Base-by-base conservation (phyloP, 2,329 filamentous ascomycete genomes). In the Elsinoe necatrix region DNA sequence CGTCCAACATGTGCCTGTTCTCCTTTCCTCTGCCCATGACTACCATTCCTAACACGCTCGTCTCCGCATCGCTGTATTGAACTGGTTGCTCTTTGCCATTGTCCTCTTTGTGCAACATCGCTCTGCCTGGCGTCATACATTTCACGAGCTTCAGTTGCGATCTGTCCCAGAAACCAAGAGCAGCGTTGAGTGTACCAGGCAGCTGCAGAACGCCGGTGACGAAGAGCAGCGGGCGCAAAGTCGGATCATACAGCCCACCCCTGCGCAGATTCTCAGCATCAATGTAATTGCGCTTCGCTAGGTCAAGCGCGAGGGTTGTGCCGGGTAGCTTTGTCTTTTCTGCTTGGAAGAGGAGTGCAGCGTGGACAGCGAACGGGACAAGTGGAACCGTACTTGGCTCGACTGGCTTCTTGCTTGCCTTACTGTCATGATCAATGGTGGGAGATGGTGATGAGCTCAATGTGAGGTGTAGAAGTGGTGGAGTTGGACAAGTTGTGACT, bases 211-310 rank as follows among this genome's bases (percentile, higher is more conserved):
- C 75, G 16, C 73, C 67, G 27, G 73, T 67, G 5, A 77, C 68
- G 57, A 82, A 75, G 65, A 80, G 80, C 20, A 78, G 77, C 54
- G 78, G 77, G 65, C 78, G 77, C 57, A 79, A 74, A 60, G 68
- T 73, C 9, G 77, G 68, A 3, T 78, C 78, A 62, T 80, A 78
- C 23, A 78, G 73, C 59, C 73, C 76, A 12, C 77, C 77, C 59
- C 78, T 74, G 16, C 72, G 73, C 47, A 80, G 55, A 25, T 61
- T 43, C n/a, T 45, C 48, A 43, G 60, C 55, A 14, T 51, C 23
- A 23, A 68, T 58, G 18, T 64, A 63, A 54, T 66, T 67, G n/a
- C 42, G 54, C 6, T 67, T 60, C 1, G 64, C 64, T n/a, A 48
- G 58, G 27, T 65, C 57, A 52, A 67, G 62, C 34, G 61, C 61